Evolutionary conservation across 2,329 filamentous ascomycete genomes (phyloP).

Genomic region (Exophiala dermatitidis): DNA sequence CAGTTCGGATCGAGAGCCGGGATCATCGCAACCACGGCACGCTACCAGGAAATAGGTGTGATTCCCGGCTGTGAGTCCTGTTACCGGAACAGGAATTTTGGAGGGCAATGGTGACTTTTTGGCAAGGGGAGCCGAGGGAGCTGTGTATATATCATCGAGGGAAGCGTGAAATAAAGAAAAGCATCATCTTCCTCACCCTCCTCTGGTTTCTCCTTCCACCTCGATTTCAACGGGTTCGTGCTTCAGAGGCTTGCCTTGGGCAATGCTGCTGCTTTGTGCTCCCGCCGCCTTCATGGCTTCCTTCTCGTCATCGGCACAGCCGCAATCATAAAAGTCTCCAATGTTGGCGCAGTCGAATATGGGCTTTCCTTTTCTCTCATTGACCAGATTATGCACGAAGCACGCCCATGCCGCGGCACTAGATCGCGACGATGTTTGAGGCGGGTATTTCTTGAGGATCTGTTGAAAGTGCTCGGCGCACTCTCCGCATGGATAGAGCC

Average conservation of each 20-base stretch:
- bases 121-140: not conserved
- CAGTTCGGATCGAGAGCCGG: conserved; percentile 13
- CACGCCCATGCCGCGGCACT: conserved; percentile 61
- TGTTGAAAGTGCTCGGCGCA: conserved; percentile 58
- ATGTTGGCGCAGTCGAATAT: conserved; percentile 59
- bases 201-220: conserved; percentile 25
- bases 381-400: conserved; percentile 61
- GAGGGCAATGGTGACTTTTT: not conserved
- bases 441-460: conserved; percentile 55
- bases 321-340: conserved; percentile 61
- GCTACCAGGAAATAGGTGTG: conserved; percentile 11
- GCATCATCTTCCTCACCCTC: conserved; percentile 16
- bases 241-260: conserved; percentile 8
- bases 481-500: conserved; percentile 61
- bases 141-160: not conserved
- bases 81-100: not conserved
- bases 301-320: conserved; percentile 52
- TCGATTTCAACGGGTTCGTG: conserved; percentile 24
- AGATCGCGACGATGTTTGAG: conserved; percentile 55
- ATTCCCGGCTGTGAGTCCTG: conserved; percentile 8
- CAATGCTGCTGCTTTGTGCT: conserved; percentile 17
- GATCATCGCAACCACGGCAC: conserved; percentile 7
- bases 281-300: conserved; percentile 24
- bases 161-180: not conserved
- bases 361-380: conserved; percentile 53